phyloP scores from a whole-genome alignment of 768 basidiomycete genomes.

The Termitomyces sp. region DNA sequence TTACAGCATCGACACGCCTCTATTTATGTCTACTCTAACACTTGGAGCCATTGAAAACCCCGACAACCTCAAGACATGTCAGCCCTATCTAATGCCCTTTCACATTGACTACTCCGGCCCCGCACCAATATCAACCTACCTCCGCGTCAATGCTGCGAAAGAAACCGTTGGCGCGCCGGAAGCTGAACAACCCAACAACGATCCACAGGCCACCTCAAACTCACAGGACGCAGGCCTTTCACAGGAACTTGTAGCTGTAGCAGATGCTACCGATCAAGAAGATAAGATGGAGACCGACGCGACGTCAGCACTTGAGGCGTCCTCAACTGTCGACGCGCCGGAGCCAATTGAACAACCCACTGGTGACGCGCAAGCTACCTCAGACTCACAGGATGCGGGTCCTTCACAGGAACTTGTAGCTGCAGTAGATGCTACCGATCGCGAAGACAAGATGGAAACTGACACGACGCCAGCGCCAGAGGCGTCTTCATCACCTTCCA shows the following conservation, averaged over 20 bases:
- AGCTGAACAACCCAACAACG: too few species aligned
- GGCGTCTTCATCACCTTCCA: constrained; percentile 3
- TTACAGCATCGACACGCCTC: not conserved
- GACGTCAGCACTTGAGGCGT: not conserved
- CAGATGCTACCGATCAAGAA: not conserved
- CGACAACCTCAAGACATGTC: constrained; percentile 26
- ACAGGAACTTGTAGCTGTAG: not conserved
- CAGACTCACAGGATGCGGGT: not conserved
- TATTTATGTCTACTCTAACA: not conserved
- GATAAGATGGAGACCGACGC: not conserved
- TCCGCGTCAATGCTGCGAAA: constrained; percentile 49
- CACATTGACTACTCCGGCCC: constrained; percentile 67
- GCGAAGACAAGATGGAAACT: not conserved
- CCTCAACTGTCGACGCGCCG: too few species aligned
- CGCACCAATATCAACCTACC: constrained; percentile 73
- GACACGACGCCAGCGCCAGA: not conserved
- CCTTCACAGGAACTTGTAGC: not conserved
- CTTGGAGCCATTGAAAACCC: not conserved
- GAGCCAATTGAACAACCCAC: too few species aligned
- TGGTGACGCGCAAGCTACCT: constrained; percentile 6
- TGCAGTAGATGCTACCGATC: not conserved
- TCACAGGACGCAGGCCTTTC: not conserved
- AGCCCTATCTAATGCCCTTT: constrained; percentile 81
- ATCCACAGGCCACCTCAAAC: constrained; percentile 3
- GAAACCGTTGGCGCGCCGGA: constrained; percentile 25